Conservation (phyloP, 1,284 basidiomycete genomes). For the Ustilago hordei region DNA sequence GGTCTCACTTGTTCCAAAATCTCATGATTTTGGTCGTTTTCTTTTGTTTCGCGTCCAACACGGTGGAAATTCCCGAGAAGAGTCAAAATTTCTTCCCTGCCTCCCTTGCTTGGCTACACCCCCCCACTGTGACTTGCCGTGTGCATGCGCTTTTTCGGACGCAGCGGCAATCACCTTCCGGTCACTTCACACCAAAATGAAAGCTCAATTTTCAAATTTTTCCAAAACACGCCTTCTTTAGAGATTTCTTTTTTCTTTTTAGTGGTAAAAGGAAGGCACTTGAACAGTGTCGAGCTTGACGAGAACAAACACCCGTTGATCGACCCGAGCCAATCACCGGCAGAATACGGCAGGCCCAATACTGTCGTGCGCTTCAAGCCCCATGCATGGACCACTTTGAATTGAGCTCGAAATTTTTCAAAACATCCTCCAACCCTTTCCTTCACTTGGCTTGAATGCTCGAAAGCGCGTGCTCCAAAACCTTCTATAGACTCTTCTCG, state of each 20-base stretch:
- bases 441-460: no score
- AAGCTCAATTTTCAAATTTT: neutral
- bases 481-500: neutral
- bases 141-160: neutral
- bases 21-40: conserved; percentile 49
- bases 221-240: neutral
- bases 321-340: neutral
- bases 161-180: conserved; percentile 20
- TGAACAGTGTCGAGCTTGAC: neutral
- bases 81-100: neutral
- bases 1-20: conserved; percentile 18
- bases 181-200: neutral
- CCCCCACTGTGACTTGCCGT: neutral
- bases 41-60: neutral
- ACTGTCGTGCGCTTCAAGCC: no score
- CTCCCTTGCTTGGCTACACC: neutral
- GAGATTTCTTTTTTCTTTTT: neutral
- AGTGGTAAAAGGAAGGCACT: neutral
- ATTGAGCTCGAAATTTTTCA: neutral
- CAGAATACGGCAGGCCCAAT: neutral
- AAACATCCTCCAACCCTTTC: neutral
- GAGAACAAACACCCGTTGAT: neutral
- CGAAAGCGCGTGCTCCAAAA: neutral
- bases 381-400: neutral
- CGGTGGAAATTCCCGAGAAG: neutral